Percentiles rank a stretch among this genome's conserved stretches.
These are phyloP conservation scores for Pseudogymnoascus sp. DNA, from an alignment of 2,329 filamentous ascomycete species.

Conservation along the genomic window DNA sequence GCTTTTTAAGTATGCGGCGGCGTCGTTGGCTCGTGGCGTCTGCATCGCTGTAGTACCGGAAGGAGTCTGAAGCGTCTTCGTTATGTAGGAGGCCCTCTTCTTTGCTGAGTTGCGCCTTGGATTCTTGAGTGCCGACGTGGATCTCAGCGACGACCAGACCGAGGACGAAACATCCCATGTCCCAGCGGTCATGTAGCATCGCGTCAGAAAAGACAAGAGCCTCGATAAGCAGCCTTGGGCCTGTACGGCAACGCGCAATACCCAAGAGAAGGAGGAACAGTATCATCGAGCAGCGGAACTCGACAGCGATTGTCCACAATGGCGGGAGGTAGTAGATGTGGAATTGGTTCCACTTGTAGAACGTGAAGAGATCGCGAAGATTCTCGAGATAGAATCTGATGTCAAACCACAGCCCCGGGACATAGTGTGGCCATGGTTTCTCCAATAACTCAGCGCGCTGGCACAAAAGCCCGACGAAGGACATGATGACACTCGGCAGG, in stretches of 20 bases:
- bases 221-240: not conserved
- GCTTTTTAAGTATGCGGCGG: not conserved
- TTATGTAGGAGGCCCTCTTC: not conserved
- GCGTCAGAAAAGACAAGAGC: not conserved
- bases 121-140: slow-evolving; percentile 1
- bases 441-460: slow-evolving; percentile 1
- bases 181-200: slow-evolving; percentile 1
- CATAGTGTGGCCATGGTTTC: not conserved
- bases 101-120: not conserved
- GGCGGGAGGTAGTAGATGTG: slow-evolving; percentile 27
- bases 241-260: slow-evolving; percentile 18
- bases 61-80: not conserved
- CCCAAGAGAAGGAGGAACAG: slow-evolving; percentile 27
- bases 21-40: not conserved
- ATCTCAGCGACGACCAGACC: not conserved
- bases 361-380: not conserved
- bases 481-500: slow-evolving; percentile 36
- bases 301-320: slow-evolving; percentile 30
- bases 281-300: slow-evolving; percentile 30
- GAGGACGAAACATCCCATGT: not conserved
- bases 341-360: slow-evolving; percentile 2
- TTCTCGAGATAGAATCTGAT: slow-evolving; percentile 1
- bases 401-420: not conserved
- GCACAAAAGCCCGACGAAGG: slow-evolving; percentile 26
- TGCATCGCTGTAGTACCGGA: not conserved